Evolutionary conservation across 139 green algal species (phyloP).

Genomic region (Eudorina sp.): DNA sequence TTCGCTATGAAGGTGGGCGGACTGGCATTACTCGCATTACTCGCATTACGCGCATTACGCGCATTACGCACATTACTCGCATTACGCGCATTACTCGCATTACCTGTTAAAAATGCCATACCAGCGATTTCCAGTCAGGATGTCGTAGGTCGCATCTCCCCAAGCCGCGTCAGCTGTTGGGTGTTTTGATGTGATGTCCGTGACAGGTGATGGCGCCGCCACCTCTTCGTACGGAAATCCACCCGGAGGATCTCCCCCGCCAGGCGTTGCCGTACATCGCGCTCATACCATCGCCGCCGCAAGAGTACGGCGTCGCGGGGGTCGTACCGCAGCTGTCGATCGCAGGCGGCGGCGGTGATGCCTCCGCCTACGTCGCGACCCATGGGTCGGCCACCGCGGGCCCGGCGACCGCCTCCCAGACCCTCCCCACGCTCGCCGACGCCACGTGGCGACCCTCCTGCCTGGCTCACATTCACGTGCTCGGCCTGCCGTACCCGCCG

Average conservation of each 20-base stretch:
- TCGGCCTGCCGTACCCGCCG: conserved; percentile 17
- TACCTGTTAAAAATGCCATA: no score
- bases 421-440: not conserved
- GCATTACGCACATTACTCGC: no score
- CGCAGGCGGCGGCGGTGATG: not conserved
- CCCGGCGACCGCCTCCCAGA: not conserved
- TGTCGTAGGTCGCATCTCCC: no score
- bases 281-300: not conserved
- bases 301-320: not conserved
- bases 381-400: not conserved
- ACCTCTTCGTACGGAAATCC: not conserved
- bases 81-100: no score
- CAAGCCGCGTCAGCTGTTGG: no score
- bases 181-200: no score
- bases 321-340: not conserved
- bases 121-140: no score
- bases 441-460: conserved; percentile 6
- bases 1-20: not conserved
- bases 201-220: not conserved
- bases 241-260: not conserved
- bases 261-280: conserved; percentile 4
- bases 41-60: no score
- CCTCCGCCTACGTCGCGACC: not conserved
- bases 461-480: conserved; percentile 9
- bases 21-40: no score